These are phyloP conservation scores for Candida tunisiensis DNA, from an alignment of 1,139 yeast species.

Conservation along the genomic window DNA sequence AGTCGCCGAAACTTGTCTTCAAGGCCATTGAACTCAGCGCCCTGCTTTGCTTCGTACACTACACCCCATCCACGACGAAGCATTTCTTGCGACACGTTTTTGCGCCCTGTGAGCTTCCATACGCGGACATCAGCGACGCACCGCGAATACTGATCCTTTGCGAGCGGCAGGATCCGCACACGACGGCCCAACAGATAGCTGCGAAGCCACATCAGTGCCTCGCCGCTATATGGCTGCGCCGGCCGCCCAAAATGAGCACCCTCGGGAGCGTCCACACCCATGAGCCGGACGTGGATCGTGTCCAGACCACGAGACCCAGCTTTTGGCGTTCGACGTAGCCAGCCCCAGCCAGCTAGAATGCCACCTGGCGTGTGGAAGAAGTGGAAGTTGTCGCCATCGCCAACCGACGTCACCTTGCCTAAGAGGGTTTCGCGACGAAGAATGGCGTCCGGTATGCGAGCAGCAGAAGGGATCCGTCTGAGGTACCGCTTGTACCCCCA, in stretches of 20 bases:
- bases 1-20: slow-evolving; percentile 40
- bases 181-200: slow-evolving; percentile 43
- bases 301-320: slow-evolving; percentile 21
- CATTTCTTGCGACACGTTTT: slow-evolving; percentile 82
- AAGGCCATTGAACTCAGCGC: slow-evolving; percentile 76
- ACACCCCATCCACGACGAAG: slow-evolving; percentile 66
- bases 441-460: slow-evolving; percentile 13
- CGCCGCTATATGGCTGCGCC: slow-evolving; percentile 77
- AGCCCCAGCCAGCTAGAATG: slow-evolving; percentile 75
- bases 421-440: slow-evolving; percentile 31
- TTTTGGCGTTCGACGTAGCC: slow-evolving; percentile 46
- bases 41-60: slow-evolving; percentile 66
- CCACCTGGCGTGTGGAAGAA: slow-evolving; percentile 95
- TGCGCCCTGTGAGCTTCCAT: slow-evolving; percentile 57
- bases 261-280: slow-evolving; percentile 99
- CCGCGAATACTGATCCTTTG: slow-evolving; percentile 78
- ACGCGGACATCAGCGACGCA: slow-evolving; percentile 71
- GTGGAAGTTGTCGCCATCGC: slow-evolving; percentile 93
- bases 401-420: slow-evolving; percentile 82
- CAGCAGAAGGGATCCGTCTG: slow-evolving; percentile 16
- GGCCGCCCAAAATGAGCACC: slow-evolving; percentile 89
- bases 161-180: slow-evolving; percentile 60
- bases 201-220: slow-evolving; percentile 66
- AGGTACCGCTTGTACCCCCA: slow-evolving; percentile 14
- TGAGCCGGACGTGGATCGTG: slow-evolving; percentile 45